phyloP scores from a whole-genome alignment of 2,329 filamentous ascomycete species.

The Epichloe uncinata region DNA sequence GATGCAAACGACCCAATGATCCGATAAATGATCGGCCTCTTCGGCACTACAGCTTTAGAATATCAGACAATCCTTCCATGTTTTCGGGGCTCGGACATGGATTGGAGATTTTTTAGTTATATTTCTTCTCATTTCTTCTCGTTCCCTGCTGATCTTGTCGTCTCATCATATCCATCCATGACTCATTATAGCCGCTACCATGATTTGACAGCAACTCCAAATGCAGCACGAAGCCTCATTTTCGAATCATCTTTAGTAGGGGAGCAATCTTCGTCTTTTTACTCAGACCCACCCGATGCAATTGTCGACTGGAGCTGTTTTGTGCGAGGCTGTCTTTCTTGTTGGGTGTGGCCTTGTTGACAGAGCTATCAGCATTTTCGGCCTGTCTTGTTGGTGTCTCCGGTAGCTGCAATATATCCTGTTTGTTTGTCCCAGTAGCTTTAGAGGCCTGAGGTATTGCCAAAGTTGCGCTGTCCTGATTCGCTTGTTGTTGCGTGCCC shows the following conservation, averaged over 20 bases:
- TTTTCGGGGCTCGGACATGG: background rate
- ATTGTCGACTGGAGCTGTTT: conserved; percentile 20
- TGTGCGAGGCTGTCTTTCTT: conserved; percentile 7
- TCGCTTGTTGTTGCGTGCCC: background rate
- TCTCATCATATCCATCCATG: background rate
- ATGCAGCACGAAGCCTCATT: conserved; percentile 12
- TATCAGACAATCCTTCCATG: too few relatives aligned
- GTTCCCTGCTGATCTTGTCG: background rate
- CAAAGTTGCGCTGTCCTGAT: background rate
- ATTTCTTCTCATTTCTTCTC: background rate
- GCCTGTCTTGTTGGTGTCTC: background rate
- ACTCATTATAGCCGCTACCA: background rate
- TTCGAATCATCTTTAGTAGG: conserved; percentile 35
- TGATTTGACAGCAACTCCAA: background rate
- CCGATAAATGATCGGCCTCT: too few relatives aligned
- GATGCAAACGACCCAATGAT: too few relatives aligned
- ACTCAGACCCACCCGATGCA: conserved; percentile 38
- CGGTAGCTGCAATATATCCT: background rate
- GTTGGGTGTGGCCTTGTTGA: background rate
- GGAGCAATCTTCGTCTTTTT: conserved; percentile 36
- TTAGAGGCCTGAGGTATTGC: background rate
- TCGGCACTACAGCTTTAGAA: too few relatives aligned
- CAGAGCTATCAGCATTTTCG: background rate
- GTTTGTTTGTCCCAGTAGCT: background rate
- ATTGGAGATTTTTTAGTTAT: background rate